These are phyloP conservation scores for Pichia norvegensis DNA, from an alignment of 1,139 yeast genomes.

Conservation along the genomic window DNA sequence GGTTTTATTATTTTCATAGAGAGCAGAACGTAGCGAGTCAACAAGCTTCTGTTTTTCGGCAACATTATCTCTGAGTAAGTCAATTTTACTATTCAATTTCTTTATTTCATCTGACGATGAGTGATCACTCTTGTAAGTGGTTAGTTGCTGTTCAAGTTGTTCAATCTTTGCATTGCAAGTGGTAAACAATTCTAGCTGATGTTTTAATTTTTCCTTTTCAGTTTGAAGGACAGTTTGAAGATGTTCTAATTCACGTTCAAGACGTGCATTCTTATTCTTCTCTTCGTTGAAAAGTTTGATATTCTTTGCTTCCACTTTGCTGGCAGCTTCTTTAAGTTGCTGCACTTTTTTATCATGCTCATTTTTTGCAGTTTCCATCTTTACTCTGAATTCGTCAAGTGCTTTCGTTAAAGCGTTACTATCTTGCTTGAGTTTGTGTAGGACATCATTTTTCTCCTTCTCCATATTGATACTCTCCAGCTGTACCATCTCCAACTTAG, in stretches of 20 bases:
- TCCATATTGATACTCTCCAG: too few relatives aligned
- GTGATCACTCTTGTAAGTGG: background rate
- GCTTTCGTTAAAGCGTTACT: too few relatives aligned
- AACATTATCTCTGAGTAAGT: background rate
- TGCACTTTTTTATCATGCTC: background rate
- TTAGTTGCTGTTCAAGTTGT: background rate
- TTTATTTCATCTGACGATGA: background rate
- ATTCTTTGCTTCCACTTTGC: conserved; percentile 6
- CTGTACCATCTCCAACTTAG: background rate
- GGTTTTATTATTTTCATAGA: background rate
- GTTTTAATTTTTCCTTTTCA: background rate
- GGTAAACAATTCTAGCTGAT: background rate
- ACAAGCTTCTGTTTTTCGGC: background rate
- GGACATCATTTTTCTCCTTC: too few relatives aligned
- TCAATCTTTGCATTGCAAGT: background rate
- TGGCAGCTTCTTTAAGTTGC: background rate
- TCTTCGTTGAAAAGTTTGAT: conserved; percentile 6
- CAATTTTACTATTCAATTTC: background rate
- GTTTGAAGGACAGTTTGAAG: background rate
- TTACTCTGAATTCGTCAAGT: background rate
- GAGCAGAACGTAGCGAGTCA: background rate
- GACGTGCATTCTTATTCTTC: conserved; percentile 1
- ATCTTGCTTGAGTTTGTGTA: too few relatives aligned
- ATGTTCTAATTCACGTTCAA: background rate
- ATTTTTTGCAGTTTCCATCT: background rate